A percentile compares a stretch with the other conserved stretches of the same genome.
phyloP scores from a whole-genome alignment of 2,329 filamentous ascomycete genomes.

The Cordyceps fumosorosea region DNA sequence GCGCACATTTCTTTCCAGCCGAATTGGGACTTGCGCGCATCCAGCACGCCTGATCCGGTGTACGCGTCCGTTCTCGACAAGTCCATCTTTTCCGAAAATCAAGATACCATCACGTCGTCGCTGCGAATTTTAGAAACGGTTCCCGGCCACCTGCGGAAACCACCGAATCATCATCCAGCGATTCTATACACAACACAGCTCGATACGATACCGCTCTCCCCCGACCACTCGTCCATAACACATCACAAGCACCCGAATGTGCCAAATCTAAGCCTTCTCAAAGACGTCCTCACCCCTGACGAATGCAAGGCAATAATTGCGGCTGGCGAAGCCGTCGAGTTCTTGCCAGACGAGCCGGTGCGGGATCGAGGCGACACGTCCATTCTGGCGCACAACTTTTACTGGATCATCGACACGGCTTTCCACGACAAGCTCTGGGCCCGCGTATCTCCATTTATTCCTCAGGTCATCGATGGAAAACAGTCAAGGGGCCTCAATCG shows the following conservation, averaged over 20 bases:
- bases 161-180: slow-evolving; percentile 61
- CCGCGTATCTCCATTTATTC: slow-evolving; percentile 53
- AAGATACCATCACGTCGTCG: slow-evolving; percentile 29
- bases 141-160: slow-evolving; percentile 53
- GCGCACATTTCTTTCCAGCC: slow-evolving; percentile 51
- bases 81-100: slow-evolving; percentile 40
- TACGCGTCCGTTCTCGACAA: slow-evolving; percentile 54
- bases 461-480: slow-evolving; percentile 47
- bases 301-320: slow-evolving; percentile 63
- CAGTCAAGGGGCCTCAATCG: slow-evolving; percentile 58
- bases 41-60: slow-evolving; percentile 35
- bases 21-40: slow-evolving; percentile 52
- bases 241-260: slow-evolving; percentile 56
- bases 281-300: slow-evolving; percentile 50
- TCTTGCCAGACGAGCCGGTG: slow-evolving; percentile 61
- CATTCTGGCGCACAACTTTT: slow-evolving; percentile 66
- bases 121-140: slow-evolving; percentile 58
- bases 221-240: slow-evolving; percentile 38
- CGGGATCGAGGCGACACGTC: slow-evolving; percentile 59
- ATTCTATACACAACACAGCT: slow-evolving; percentile 56
- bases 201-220: slow-evolving; percentile 47
- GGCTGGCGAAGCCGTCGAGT: slow-evolving; percentile 58
- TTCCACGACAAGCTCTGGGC: slow-evolving; percentile 60
- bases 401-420: slow-evolving; percentile 59
- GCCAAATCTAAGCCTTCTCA: slow-evolving; percentile 53